Evolutionary conservation across 768 basidiomycete genomes (phyloP).

Genomic region (Auricularia auricula-judae): DNA sequence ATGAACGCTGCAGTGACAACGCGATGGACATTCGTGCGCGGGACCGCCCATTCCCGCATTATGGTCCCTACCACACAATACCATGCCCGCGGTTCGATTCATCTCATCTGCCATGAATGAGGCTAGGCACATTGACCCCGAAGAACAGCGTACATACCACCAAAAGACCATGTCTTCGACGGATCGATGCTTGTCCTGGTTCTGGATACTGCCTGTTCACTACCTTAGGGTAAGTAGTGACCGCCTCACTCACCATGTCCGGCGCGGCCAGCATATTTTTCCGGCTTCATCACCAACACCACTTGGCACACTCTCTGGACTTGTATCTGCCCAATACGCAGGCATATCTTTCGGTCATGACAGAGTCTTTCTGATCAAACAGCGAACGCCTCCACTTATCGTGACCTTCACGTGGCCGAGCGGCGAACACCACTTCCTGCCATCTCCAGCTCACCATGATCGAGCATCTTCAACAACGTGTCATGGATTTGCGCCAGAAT

Average conservation of each 20-base stretch:
- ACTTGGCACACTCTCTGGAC: no score
- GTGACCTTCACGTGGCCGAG: no score
- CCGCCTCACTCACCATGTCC: constrained; percentile 23
- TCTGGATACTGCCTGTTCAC: constrained; percentile 21
- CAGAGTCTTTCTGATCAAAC: no score
- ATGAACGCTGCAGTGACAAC: constrained; percentile 35
- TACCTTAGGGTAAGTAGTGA: constrained; percentile 2
- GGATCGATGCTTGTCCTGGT: constrained; percentile 37
- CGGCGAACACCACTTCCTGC: no score
- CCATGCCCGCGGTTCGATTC: constrained; percentile 50
- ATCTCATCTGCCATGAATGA: constrained; percentile 39
- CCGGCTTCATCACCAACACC: no score
- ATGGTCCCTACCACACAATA: constrained; percentile 47
- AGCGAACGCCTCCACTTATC: no score
- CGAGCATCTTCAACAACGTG: no score
- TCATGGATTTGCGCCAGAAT: no score
- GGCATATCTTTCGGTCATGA: no score
- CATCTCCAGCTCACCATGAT: no score
- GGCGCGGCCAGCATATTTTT: constrained; percentile 7
- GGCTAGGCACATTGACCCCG: background rate
- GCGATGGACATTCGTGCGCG: constrained; percentile 44
- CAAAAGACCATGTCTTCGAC: constrained; percentile 48
- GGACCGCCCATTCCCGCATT: constrained; percentile 50
- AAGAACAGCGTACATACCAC: constrained; percentile 30
- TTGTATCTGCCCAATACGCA: no score